Percentiles rank a stretch among this genome's conserved stretches.
phyloP scores from a whole-genome alignment of 2,329 filamentous ascomycete genomes.

The Coniochaeta sp. region DNA sequence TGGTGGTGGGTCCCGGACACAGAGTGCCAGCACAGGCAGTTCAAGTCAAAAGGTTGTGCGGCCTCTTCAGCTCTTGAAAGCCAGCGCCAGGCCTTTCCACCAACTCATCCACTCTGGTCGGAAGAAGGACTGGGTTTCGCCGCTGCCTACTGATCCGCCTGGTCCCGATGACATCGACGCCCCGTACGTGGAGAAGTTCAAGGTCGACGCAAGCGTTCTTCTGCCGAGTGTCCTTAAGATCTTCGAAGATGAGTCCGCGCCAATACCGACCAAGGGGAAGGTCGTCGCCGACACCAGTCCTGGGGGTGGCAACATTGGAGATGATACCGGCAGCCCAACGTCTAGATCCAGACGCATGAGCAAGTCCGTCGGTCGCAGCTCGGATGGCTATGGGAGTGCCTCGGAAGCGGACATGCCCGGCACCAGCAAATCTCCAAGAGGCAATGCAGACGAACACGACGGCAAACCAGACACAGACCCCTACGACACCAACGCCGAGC shows the following conservation, averaged over 20 bases:
- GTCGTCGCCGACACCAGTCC: too few relatives aligned
- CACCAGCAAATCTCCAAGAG: not conserved
- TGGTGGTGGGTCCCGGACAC: not conserved
- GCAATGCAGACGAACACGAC: not conserved
- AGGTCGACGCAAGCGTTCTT: not conserved
- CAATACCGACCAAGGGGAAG: not conserved
- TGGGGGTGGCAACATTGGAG: not conserved
- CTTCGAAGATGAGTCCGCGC: not conserved
- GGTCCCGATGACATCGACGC: not conserved
- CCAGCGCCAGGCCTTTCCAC: not conserved
- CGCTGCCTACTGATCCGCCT: not conserved
- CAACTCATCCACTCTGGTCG: slow-evolving; percentile 1
- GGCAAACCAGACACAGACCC: not conserved
- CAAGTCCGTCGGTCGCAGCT: not conserved
- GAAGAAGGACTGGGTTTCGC: not conserved
- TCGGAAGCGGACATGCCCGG: not conserved
- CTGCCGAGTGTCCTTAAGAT: not conserved
- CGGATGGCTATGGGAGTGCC: not conserved
- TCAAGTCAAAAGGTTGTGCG: not conserved
- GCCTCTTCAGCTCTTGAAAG: not conserved
- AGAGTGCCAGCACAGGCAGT: not conserved
- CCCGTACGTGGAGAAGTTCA: not conserved
- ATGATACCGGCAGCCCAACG: not conserved
- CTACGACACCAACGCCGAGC: not conserved
- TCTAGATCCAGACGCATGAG: not conserved